These are phyloP conservation scores for Deinandra increscens DNA, from an alignment of 129 eudicot genomes.

Conservation along the genomic window DNA sequence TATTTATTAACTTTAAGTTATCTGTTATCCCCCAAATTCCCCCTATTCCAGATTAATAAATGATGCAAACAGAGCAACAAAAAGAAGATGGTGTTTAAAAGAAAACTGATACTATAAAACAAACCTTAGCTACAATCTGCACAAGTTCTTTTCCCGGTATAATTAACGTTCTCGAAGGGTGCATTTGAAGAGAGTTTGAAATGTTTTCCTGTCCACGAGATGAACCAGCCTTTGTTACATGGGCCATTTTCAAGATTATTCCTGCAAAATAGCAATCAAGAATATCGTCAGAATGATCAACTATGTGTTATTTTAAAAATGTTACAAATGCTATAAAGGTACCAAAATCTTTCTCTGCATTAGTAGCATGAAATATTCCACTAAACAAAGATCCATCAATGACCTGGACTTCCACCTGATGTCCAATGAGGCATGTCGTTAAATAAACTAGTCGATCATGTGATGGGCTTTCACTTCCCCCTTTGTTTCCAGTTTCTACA, in stretches of 20 bases:
- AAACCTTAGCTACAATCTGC: conserved; percentile 91
- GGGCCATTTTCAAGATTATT: conserved; percentile 90
- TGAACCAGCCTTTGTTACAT: conserved; percentile 58
- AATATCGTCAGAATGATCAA: conserved; percentile 15
- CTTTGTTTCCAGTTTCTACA: conserved; percentile 46
- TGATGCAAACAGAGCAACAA: neutral
- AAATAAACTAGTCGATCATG: conserved; percentile 78
- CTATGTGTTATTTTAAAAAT: conserved; percentile 11
- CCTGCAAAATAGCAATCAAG: conserved; percentile 42
- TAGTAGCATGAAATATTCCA: conserved; percentile 81
- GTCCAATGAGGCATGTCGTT: conserved; percentile 83
- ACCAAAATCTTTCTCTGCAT: conserved; percentile 93
- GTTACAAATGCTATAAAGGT: conserved; percentile 28
- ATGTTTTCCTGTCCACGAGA: conserved; percentile 51
- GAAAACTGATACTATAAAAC: conserved; percentile 8
- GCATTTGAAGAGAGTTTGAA: conserved; percentile 52
- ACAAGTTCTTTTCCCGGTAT: conserved; percentile 80
- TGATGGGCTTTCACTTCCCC: conserved; percentile 55
- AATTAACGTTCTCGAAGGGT: conserved; percentile 67
- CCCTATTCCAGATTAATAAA: neutral
- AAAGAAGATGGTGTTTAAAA: neutral
- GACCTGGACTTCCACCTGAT: conserved; percentile 90
- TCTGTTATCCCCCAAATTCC: neutral
- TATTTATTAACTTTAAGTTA: neutral
- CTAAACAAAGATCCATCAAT: conserved; percentile 75